Conservation (phyloP, 2,329 filamentous ascomycete genomes). For the Pseudogymnoascus sp. region DNA sequence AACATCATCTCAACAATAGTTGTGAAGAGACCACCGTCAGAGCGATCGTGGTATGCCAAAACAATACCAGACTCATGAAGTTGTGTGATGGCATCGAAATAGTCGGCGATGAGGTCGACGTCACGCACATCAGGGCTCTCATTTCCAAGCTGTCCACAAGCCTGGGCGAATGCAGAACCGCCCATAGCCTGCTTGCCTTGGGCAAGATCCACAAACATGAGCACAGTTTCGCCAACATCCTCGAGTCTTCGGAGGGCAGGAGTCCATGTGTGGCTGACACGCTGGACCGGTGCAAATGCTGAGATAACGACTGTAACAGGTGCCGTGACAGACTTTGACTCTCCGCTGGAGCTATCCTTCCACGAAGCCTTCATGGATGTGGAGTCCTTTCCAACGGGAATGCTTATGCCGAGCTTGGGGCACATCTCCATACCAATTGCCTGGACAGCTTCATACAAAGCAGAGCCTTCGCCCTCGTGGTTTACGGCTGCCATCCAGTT, state of each 20-base stretch:
- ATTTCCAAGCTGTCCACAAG: slow-evolving; percentile 76
- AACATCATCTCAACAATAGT: slow-evolving; percentile 97
- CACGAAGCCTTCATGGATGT: slow-evolving; percentile 99
- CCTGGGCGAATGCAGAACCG: slow-evolving; percentile 84
- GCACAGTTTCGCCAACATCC: slow-evolving; percentile 78
- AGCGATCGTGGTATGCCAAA: slow-evolving; percentile 89
- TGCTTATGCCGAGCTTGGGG: slow-evolving; percentile 80
- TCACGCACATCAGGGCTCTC: slow-evolving; percentile 82
- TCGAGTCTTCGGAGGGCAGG: slow-evolving; percentile 75
- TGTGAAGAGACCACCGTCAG: slow-evolving; percentile 85
- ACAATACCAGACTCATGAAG: slow-evolving; percentile 63
- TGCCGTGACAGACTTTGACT: slow-evolving; percentile 78
- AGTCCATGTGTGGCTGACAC: slow-evolving; percentile 86
- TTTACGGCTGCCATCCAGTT: slow-evolving; percentile 99
- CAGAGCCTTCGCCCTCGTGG: slow-evolving; percentile 85
- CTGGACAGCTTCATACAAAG: slow-evolving; percentile 85
- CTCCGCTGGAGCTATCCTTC: slow-evolving; percentile 60
- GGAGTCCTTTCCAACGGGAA: slow-evolving; percentile 95
- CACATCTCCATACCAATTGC: slow-evolving; percentile 91
- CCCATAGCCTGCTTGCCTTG: slow-evolving; percentile 73
- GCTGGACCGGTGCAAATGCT: slow-evolving; percentile 76
- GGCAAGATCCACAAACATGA: slow-evolving; percentile 88
- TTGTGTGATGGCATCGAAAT: slow-evolving; percentile 74
- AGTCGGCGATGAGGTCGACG: slow-evolving; percentile 73
- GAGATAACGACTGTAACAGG: slow-evolving; percentile 88